Evolutionary conservation across 2,329 filamentous ascomycete species (phyloP).

Genomic region (Fusarium cyanostomum): DNA sequence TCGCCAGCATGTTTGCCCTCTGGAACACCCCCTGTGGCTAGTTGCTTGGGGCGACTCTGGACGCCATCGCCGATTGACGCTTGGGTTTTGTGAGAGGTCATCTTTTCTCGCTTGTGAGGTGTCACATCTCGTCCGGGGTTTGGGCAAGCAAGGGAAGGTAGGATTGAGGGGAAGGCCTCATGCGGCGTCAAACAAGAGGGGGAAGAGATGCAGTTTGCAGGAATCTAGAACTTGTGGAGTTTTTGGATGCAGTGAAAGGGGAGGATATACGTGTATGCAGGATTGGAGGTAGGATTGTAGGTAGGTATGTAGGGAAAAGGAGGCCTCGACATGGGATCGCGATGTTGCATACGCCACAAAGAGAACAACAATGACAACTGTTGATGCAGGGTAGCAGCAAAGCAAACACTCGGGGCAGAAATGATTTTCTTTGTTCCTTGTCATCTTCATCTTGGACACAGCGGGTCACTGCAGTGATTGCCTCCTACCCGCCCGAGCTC

Average conservation of each 20-base stretch:
- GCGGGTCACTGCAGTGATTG: constrained; percentile 7
- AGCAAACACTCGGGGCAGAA: background rate
- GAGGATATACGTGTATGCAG: background rate
- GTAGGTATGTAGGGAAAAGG: background rate
- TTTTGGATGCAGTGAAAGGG: background rate
- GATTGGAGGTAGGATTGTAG: background rate
- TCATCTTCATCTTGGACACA: no score
- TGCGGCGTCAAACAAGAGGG: background rate
- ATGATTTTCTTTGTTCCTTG: background rate
- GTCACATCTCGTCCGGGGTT: constrained; percentile 11
- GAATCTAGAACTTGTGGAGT: constrained; percentile 6
- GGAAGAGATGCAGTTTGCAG: constrained; percentile 2
- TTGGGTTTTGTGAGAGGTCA: constrained; percentile 25
- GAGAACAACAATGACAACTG: constrained; percentile 9
- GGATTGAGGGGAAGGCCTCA: constrained; percentile 26
- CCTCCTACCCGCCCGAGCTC: background rate
- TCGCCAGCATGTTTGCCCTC: no score
- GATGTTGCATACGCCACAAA: constrained; percentile 9
- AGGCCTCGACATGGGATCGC: background rate
- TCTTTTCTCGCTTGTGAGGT: constrained; percentile 17
- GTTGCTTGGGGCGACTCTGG: background rate
- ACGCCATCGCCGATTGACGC: constrained; percentile 1
- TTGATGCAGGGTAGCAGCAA: background rate
- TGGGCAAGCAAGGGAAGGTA: background rate
- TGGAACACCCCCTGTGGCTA: no score